Percentiles rank a stretch among this genome's conserved stretches.
Evolutionary conservation across 495 filamentous ascomycete genomes (phyloP).

Genomic region (Podospora pseudoanserina): DNA sequence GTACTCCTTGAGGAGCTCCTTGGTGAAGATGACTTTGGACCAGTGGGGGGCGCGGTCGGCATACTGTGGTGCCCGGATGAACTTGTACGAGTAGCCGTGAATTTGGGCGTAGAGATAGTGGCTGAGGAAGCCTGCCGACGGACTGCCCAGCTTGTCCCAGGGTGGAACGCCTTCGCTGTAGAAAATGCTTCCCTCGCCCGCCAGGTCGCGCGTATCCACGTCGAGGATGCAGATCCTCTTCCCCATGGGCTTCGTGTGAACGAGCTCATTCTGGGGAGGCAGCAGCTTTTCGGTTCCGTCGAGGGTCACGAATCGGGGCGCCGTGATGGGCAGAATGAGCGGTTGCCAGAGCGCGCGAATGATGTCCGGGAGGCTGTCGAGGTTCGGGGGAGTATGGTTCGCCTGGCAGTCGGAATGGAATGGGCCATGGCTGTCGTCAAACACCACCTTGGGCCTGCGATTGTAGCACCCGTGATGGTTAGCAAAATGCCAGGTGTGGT

Average conservation of each 20-base stretch:
- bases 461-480: not conserved
- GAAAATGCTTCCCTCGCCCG: slow-evolving; percentile 31
- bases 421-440: not conserved
- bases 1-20: slow-evolving; percentile 42
- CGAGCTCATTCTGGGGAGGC: slow-evolving; percentile 18
- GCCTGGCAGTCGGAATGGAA: slow-evolving; percentile 11
- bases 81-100: slow-evolving; percentile 54
- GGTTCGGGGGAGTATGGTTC: not conserved
- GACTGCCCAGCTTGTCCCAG: slow-evolving; percentile 20
- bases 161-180: slow-evolving; percentile 16
- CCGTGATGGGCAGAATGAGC: slow-evolving; percentile 27
- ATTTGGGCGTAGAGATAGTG: slow-evolving; percentile 47
- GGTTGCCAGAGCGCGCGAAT: slow-evolving; percentile 29
- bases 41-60: slow-evolving; percentile 43
- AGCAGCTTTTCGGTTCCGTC: slow-evolving; percentile 28
- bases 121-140: slow-evolving; percentile 37
- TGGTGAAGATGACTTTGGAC: slow-evolving; percentile 48
- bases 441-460: slow-evolving; percentile 24
- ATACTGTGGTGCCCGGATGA: slow-evolving; percentile 37
- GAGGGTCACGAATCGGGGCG: slow-evolving; percentile 23
- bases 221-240: slow-evolving; percentile 40
- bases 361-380: slow-evolving; percentile 20
- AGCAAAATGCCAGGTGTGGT: not conserved
- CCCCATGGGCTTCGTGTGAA: slow-evolving; percentile 30
- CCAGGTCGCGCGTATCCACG: slow-evolving; percentile 38